These are phyloP conservation scores for Phlyctochytrium planicorne DNA, from an alignment of 192 early-diverging fungal species.

Conservation along the genomic window DNA sequence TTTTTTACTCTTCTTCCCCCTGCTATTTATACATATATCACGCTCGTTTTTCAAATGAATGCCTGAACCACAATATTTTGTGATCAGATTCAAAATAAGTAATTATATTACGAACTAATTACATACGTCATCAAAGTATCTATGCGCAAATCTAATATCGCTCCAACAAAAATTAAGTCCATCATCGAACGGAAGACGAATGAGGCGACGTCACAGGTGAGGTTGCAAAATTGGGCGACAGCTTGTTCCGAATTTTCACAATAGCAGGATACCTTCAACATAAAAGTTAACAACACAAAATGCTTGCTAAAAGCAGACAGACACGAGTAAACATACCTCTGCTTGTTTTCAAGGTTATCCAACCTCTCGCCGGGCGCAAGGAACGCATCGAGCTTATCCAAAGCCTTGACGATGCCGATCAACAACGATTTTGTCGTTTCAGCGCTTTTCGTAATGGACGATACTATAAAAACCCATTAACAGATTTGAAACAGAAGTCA, in stretches of 20 bases:
- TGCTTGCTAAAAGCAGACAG: too few relatives aligned
- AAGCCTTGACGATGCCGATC: conserved; percentile 13
- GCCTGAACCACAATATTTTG: too few relatives aligned
- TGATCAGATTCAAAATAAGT: too few relatives aligned
- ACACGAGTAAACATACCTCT: conserved; percentile 6
- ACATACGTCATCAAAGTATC: too few relatives aligned
- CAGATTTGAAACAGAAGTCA: background rate
- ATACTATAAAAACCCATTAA: conserved; percentile 7
- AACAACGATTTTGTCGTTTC: conserved; percentile 14
- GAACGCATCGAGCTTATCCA: conserved; percentile 33
- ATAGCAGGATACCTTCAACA: background rate
- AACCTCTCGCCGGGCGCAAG: conserved; percentile 23
- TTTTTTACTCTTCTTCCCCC: too few relatives aligned
- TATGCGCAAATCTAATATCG: too few relatives aligned
- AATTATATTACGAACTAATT: too few relatives aligned
- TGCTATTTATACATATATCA: too few relatives aligned
- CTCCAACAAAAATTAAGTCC: too few relatives aligned
- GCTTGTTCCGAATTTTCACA: background rate
- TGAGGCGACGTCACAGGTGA: background rate
- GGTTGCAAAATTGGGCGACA: background rate
- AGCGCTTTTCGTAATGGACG: conserved; percentile 23
- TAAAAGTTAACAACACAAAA: background rate
- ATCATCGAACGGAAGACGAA: too few relatives aligned
- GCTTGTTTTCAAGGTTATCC: conserved; percentile 12
- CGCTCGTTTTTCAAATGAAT: too few relatives aligned